A percentile compares a stretch with the other conserved stretches of the same genome.
Evolutionary conservation across 805 yeast species (phyloP).

Genomic region (Dipodascus geniculatus): DNA sequence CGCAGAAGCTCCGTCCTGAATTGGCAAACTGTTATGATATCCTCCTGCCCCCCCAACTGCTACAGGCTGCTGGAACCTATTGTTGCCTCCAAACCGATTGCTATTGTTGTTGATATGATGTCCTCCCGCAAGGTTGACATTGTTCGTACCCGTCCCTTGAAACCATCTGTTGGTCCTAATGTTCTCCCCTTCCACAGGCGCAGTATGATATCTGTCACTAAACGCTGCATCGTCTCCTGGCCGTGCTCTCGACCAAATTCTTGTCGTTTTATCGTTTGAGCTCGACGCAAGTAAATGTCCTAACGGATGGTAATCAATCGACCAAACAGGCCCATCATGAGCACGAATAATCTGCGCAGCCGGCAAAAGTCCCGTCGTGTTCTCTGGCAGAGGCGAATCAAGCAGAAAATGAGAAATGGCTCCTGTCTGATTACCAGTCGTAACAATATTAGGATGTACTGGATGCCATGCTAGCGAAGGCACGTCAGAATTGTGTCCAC

Average conservation of each 20-base stretch:
- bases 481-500: conserved; percentile 76
- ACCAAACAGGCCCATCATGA: conserved; percentile 86
- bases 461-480: conserved; percentile 92
- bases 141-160: not conserved
- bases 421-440: conserved; percentile 87
- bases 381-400: conserved; percentile 28
- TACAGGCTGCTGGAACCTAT: not conserved
- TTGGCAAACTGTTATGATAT: not conserved
- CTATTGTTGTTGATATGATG: not conserved
- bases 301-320: conserved; percentile 83
- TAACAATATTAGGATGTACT: conserved; percentile 60
- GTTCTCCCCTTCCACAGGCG: conserved; percentile 25
- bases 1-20: not conserved
- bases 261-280: conserved; percentile 81
- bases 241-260: conserved; percentile 90
- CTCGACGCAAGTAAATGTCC: conserved; percentile 90
- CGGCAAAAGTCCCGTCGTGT: conserved; percentile 24
- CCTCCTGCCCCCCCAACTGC: not conserved
- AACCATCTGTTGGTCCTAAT: not conserved
- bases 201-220: conserved; percentile 70
- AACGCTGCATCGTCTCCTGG: conserved; percentile 80
- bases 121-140: not conserved
- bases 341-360: conserved; percentile 63
- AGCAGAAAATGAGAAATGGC: conserved; percentile 65
- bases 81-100: not conserved